Evolutionary conservation across 805 yeast genomes (phyloP).

Genomic region (Saccharomycopsis olivae): DNA sequence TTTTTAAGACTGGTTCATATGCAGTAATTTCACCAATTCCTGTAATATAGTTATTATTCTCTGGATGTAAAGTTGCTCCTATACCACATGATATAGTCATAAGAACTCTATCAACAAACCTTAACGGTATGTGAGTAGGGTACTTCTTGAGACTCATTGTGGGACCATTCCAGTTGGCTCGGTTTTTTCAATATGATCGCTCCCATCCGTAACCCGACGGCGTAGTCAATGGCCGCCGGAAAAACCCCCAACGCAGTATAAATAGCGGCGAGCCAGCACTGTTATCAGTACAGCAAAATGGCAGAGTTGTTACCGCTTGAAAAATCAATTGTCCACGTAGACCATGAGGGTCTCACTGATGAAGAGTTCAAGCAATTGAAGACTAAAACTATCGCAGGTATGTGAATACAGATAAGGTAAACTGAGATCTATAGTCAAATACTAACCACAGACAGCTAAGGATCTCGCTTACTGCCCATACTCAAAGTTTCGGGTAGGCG

Average conservation of each 20-base stretch:
- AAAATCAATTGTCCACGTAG: background rate
- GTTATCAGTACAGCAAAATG: too few species aligned
- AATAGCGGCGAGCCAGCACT: too few species aligned
- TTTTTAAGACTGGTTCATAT: constrained; percentile 49
- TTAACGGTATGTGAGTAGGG: constrained; percentile 74
- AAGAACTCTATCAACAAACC: constrained; percentile 46
- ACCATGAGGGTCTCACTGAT: constrained; percentile 19
- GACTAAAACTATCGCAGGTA: constrained; percentile 22
- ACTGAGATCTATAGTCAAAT: background rate
- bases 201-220: too few species aligned
- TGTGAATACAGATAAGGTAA: background rate
- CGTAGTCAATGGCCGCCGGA: too few species aligned
- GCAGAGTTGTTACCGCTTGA: background rate
- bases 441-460: constrained; percentile 24
- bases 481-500: constrained; percentile 61
- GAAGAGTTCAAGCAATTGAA: constrained; percentile 24
- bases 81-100: constrained; percentile 66
- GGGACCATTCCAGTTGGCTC: background rate
- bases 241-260: too few species aligned
- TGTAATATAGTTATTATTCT: constrained; percentile 62
- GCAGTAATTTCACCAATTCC: constrained; percentile 91
- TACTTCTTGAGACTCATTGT: constrained; percentile 25
- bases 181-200: too few species aligned
- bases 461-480: constrained; percentile 38
- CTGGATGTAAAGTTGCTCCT: constrained; percentile 71